Base-by-base conservation (phyloP, 306 rosid genomes). In the Dryas octopetala region DNA sequence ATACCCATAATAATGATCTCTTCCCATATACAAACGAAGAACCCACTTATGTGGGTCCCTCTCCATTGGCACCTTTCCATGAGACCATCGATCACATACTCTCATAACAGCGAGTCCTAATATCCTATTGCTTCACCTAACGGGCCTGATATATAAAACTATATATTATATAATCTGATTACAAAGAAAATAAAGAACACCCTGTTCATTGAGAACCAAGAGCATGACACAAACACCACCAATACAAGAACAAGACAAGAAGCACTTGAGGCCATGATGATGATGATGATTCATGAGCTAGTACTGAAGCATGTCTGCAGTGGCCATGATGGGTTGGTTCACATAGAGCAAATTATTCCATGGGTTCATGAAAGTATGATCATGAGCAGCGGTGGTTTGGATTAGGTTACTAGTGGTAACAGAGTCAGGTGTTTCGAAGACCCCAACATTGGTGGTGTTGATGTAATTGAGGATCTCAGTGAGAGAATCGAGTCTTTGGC, bases 261-360 rank as follows among this genome's bases (percentile, higher is more conserved):
- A 66, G 12, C 45, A 70, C 55, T 58, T 32, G 71, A 80, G 49
- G 52, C 57, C 17, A 66, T 65, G 63, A 15, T n/a, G 43, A 62
- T 49, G 50, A 63, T 64, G 52, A 12, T 66, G 19, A 16, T 70
- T 79, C 78, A 9, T 12, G 15, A 32, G 10, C 67, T 80, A 86
- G 76, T 87, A 87, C 72, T 59, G 85, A 70, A 88, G 80, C 81
- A 93, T 86, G 76, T 89, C 86, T 10, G 90, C 84, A 41, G 89
- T 65, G 48, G 91, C 94, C 89, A 82, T 72, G 63, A 94, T 87
- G 75, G 97, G 97, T 64, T 88, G 98, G 71, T 87, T 90, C 10
- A 76, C 71, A 60, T 66, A 67, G 7, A 81, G 57, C 81, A 88
- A 52, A 81, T 86, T 85, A 84, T 87, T 88, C 84, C 80, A 68